Percentiles rank a stretch among this genome's conserved stretches.
Evolutionary conservation across 768 basidiomycete genomes (phyloP).

Genomic region (Cyathus striatus): DNA sequence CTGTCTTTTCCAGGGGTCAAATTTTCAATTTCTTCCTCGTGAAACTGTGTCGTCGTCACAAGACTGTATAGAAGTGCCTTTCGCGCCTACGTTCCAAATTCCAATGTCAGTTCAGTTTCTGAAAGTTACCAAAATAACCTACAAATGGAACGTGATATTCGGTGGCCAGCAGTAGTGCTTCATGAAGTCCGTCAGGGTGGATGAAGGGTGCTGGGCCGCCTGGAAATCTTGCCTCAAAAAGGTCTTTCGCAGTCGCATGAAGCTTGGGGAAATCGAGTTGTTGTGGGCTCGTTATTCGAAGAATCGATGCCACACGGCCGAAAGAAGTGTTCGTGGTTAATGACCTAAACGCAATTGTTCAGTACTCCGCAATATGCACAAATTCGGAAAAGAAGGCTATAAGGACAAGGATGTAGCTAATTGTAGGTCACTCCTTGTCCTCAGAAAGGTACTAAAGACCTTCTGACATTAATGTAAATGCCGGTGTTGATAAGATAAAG

Average conservation of each 20-base stretch:
- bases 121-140: constrained; percentile 16
- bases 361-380: constrained; percentile 2
- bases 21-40: constrained; percentile 25
- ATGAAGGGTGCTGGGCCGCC: constrained; percentile 32
- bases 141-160: constrained; percentile 45
- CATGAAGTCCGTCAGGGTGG: constrained; percentile 37
- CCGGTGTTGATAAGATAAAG: constrained; percentile 1
- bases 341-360: constrained; percentile 29
- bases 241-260: constrained; percentile 36
- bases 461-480: background rate
- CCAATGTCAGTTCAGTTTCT: background rate
- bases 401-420: background rate
- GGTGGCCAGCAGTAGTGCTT: constrained; percentile 48
- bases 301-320: constrained; percentile 41
- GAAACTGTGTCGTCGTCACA: constrained; percentile 54
- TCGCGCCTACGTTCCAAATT: constrained; percentile 35
- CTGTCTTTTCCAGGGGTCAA: constrained; percentile 5
- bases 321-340: constrained; percentile 39
- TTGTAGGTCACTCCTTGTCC: background rate
- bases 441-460: background rate
- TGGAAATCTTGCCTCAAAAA: constrained; percentile 44
- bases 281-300: constrained; percentile 51
- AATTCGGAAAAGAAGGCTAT: background rate
- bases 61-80: constrained; percentile 64
- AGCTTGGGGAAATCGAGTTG: constrained; percentile 55